Percentiles rank a stretch among this genome's conserved stretches.
Conservation (phyloP, 257 asterid genomes). For the Penstemon newberryi region DNA sequence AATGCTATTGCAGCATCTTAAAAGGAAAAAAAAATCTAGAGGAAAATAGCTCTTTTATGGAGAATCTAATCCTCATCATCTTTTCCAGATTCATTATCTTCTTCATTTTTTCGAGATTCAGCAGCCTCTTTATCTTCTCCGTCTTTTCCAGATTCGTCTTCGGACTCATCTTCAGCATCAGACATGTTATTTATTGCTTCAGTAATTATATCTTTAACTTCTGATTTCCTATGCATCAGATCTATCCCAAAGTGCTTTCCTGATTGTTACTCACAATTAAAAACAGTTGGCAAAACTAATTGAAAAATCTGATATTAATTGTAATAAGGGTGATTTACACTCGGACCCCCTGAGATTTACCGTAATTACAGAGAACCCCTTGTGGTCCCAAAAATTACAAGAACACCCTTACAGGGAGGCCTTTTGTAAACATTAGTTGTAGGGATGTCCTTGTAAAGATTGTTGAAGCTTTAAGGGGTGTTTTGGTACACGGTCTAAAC, state of each 20-base stretch:
- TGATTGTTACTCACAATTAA: slow-evolving; percentile 28
- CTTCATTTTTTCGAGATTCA: slow-evolving; percentile 30
- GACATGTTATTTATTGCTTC: slow-evolving; percentile 87
- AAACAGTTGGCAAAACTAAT: slow-evolving; percentile 19
- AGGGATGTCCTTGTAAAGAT: too few species aligned
- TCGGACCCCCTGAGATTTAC: too few species aligned
- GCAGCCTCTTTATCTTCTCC: slow-evolving; percentile 35
- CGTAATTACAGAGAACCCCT: too few species aligned
- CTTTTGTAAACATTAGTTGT: too few species aligned
- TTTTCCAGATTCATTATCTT: slow-evolving; percentile 38
- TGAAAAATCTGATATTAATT: background rate
- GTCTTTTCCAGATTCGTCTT: too few species aligned
- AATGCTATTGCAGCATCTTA: slow-evolving; percentile 25
- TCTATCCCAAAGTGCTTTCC: slow-evolving; percentile 66
- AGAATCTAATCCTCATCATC: slow-evolving; percentile 23
- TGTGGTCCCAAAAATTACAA: too few species aligned
- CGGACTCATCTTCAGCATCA: slow-evolving; percentile 63
- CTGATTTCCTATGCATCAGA: slow-evolving; percentile 70
- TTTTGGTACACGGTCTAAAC: too few species aligned
- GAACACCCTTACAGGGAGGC: too few species aligned
- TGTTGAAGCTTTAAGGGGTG: too few species aligned
- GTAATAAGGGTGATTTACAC: too few species aligned
- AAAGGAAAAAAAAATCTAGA: slow-evolving; percentile 3
- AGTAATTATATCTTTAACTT: slow-evolving; percentile 76
- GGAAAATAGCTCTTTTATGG: too few species aligned